phyloP scores from a whole-genome alignment of 352 stramenopile genomes.

The Globisporangium polare region DNA sequence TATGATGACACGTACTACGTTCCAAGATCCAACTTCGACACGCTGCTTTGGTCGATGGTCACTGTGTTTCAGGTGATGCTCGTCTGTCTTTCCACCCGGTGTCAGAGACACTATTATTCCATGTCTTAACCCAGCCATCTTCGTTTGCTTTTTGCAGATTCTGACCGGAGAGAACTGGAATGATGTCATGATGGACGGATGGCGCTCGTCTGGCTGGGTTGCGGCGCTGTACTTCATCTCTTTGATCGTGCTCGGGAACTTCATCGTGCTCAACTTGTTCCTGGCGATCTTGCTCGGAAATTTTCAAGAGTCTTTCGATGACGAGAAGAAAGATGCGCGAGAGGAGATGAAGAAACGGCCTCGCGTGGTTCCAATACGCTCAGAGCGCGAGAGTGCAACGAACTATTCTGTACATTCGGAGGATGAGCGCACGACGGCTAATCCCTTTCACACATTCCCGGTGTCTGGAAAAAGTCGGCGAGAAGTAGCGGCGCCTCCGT shows the following conservation, averaged over 20 bases:
- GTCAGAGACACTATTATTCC: not conserved
- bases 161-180: slow-evolving; percentile 93
- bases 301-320: slow-evolving; percentile 75
- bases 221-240: slow-evolving; percentile 78
- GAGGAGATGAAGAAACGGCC: slow-evolving; percentile 33
- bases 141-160: slow-evolving; percentile 50
- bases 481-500: slow-evolving; percentile 14
- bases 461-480: slow-evolving; percentile 20
- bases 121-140: not conserved
- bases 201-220: slow-evolving; percentile 57
- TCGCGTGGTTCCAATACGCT: slow-evolving; percentile 20
- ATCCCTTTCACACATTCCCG: slow-evolving; percentile 8
- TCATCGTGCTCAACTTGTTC: slow-evolving; percentile 92
- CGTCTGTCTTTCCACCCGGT: not conserved
- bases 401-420: slow-evolving; percentile 3
- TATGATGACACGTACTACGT: slow-evolving; percentile 34
- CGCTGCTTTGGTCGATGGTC: slow-evolving; percentile 60
- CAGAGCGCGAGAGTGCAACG: slow-evolving; percentile 3
- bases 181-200: slow-evolving; percentile 85
- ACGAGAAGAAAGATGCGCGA: slow-evolving; percentile 36
- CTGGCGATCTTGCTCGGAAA: slow-evolving; percentile 89
- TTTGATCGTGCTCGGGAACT: slow-evolving; percentile 84
- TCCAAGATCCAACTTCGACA: slow-evolving; percentile 64
- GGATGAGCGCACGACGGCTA: slow-evolving; percentile 3
- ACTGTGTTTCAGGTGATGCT: slow-evolving; percentile 59